Conservation (phyloP, 306 rosid species). For the Castanopsis chinensis region DNA sequence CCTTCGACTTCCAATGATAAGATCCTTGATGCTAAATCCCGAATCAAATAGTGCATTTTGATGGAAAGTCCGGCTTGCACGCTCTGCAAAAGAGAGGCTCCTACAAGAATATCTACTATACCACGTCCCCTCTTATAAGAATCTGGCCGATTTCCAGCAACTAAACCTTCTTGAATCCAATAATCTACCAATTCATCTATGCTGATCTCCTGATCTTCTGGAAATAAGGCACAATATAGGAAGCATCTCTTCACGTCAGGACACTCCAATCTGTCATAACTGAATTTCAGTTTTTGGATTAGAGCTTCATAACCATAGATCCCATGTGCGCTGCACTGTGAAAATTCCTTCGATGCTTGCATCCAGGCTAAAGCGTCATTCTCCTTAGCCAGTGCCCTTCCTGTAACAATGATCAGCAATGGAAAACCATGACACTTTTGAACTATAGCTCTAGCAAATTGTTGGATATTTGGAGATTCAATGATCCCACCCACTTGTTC, state of each 20-base stretch:
- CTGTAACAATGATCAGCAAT: not conserved
- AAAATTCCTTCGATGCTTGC: not conserved
- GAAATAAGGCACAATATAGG: not conserved
- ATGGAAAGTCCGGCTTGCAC: not conserved
- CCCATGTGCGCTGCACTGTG: not conserved
- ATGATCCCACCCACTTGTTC: not conserved
- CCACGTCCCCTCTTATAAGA: not conserved
- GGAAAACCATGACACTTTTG: not conserved
- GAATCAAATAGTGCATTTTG: not conserved
- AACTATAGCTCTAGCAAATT: not conserved
- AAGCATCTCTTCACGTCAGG: not conserved
- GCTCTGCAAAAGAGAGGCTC: not conserved
- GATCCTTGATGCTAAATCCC: not conserved
- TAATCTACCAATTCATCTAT: not conserved
- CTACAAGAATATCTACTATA: not conserved
- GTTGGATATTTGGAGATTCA: not conserved
- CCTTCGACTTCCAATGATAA: not conserved
- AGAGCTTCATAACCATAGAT: not conserved
- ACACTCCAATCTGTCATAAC: not conserved
- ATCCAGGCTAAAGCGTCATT: not conserved
- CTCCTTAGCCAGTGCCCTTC: not conserved
- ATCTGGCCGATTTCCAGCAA: not conserved
- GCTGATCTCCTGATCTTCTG: not conserved
- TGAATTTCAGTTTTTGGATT: not conserved
- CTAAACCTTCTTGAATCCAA: not conserved